Evolutionary conservation across 1,284 basidiomycete species (phyloP), one percentile per base, ranked within the genome.

Genomic region (Fomitopsis pinicola): DNA sequence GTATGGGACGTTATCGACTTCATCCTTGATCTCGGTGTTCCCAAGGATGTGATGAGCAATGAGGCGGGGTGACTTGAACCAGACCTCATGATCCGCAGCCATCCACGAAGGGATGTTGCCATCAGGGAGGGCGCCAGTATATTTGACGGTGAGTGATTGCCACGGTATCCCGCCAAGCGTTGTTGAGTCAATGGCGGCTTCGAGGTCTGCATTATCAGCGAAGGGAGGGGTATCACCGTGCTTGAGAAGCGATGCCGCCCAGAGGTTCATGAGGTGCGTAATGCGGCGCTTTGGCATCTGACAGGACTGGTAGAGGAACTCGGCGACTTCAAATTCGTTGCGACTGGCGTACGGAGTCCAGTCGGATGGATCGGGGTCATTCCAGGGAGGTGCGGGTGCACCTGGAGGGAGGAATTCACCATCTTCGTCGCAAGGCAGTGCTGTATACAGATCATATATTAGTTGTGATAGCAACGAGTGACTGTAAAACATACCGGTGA

Each of bases 51-150:
- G n/a, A n/a, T n/a, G n/a, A n/a, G n/a, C n/a, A n/a, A n/a, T n/a
- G n/a, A n/a, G n/a, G n/a, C n/a, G n/a, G n/a, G n/a, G n/a, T n/a
- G n/a, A n/a, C n/a, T n/a, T n/a, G n/a, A n/a, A n/a, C n/a, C n/a
- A n/a, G n/a, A n/a, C n/a, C n/a, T n/a, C n/a, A n/a, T n/a, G n/a
- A n/a, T 63, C 69, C 0, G 64, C 62, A 54, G 48, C 59, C 74
- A 73, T 79, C 79, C 79, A 81, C 0, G 65, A 9, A 0, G 75
- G 67, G 0, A 60, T n/a, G 26, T 66, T 48, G 0, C 28, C 59
- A 0, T 45, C 46, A 1, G 65, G 65, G 14, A 5, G 19, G 4
- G n/a, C 3, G 1, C 45, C 45, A 26, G 19, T 26, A 12, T 46
- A 46, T 3, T 7, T 5, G 22, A 46, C 22, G 9, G 45, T 46